A percentile compares a stretch with the other conserved stretches of the same genome.
Evolutionary conservation across 2,329 filamentous ascomycete species (phyloP).

Genomic region (Xylaria sp.): DNA sequence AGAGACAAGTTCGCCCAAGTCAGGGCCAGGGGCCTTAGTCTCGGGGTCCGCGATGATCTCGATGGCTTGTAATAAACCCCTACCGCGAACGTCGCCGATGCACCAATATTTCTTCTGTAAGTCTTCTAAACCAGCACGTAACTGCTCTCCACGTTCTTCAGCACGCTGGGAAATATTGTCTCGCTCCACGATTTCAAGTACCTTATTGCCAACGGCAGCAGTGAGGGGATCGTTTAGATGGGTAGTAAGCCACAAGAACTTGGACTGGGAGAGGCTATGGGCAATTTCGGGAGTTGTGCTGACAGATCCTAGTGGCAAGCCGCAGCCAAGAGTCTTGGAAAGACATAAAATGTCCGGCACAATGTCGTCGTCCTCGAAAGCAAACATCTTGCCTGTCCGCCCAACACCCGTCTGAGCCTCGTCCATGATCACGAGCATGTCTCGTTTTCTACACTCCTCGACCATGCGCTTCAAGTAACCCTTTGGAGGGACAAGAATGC

Average conservation of each 20-base stretch:
- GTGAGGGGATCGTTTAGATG: slow-evolving; percentile 71
- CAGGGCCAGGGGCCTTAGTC: slow-evolving; percentile 59
- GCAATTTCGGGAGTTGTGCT: slow-evolving; percentile 65
- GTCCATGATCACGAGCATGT: slow-evolving; percentile 70
- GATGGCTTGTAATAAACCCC: slow-evolving; percentile 67
- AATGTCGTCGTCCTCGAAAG: slow-evolving; percentile 63
- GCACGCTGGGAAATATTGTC: slow-evolving; percentile 63
- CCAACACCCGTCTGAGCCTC: slow-evolving; percentile 71
- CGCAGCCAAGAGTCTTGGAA: slow-evolving; percentile 70
- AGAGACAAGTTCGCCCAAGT: slow-evolving; percentile 60
- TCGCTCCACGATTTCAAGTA: slow-evolving; percentile 68
- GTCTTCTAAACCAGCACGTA: slow-evolving; percentile 59
- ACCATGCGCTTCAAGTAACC: slow-evolving; percentile 69
- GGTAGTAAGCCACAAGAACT: slow-evolving; percentile 67
- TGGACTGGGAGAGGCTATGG: slow-evolving; percentile 56
- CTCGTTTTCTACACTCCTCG: slow-evolving; percentile 62
- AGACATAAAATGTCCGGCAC: slow-evolving; percentile 69
- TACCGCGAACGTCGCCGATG: slow-evolving; percentile 69
- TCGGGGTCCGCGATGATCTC: slow-evolving; percentile 64
- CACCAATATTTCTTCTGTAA: slow-evolving; percentile 65
- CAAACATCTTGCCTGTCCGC: slow-evolving; percentile 67
- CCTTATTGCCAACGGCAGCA: slow-evolving; percentile 68
- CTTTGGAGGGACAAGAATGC: slow-evolving; percentile 67
- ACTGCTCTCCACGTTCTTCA: slow-evolving; percentile 54
- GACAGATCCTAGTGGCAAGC: slow-evolving; percentile 67